A percentile compares a stretch with the other conserved stretches of the same genome.
phyloP scores from a whole-genome alignment of 495 filamentous ascomycete species.

The Neurospora hispaniola region DNA sequence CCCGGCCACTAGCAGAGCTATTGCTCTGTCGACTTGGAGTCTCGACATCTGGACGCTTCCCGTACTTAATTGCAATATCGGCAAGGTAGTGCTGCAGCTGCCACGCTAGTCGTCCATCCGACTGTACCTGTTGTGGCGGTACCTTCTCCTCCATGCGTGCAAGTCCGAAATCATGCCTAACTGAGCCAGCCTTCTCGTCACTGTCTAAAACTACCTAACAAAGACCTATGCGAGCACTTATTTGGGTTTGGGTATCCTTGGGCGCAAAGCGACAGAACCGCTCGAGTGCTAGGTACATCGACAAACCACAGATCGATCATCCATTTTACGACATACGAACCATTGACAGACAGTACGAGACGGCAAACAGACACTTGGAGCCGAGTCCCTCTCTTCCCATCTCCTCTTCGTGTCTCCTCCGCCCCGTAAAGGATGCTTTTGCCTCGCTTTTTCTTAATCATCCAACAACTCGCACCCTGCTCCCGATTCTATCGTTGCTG shows the following conservation, averaged over 20 bases:
- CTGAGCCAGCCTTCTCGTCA: neutral
- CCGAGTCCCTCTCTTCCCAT: neutral
- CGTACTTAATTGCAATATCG: neutral
- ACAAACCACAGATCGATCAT: neutral
- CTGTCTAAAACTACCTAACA: neutral
- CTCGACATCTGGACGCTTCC: neutral
- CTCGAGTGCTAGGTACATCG: neutral
- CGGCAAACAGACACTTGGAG: neutral
- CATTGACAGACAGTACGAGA: neutral
- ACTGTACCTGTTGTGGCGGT: neutral
- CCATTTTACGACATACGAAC: neutral
- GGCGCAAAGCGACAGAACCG: neutral
- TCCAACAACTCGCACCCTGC: neutral
- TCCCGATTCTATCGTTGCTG: neutral
- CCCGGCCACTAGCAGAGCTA: neutral
- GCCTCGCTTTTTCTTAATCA: neutral
- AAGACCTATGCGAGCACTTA: neutral
- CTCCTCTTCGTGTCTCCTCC: neutral
- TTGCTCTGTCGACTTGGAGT: neutral
- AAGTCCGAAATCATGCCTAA: neutral
- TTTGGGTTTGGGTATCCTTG: neutral
- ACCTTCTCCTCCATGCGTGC: neutral
- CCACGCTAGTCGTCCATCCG: neutral
- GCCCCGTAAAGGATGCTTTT: neutral
- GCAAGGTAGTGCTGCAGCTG: neutral